phyloP scores from a whole-genome alignment of 1,139 yeast genomes.

The Hansenula sp. region DNA sequence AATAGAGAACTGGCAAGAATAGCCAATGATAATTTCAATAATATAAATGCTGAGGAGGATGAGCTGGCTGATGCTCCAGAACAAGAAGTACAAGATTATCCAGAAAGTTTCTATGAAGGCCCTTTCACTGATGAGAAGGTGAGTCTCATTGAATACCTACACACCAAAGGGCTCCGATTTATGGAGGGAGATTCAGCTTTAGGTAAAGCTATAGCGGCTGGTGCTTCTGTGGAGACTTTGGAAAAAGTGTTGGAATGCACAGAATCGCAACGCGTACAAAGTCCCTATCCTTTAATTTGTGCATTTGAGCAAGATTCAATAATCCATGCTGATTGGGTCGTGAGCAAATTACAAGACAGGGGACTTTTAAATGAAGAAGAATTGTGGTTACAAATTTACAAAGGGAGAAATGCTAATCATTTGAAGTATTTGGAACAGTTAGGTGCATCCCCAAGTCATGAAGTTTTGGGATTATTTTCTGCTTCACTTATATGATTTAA shows the following conservation, averaged over 20 bases:
- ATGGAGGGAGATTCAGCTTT: constrained; percentile 6
- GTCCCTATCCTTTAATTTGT: constrained; percentile 11
- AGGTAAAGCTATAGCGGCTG: constrained; percentile 5
- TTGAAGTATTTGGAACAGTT: constrained; percentile 9
- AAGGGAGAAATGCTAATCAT: constrained; percentile 1
- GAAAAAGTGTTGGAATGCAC: constrained; percentile 8
- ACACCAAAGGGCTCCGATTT: constrained; percentile 10
- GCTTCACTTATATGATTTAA: neutral
- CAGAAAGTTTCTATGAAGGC: constrained; percentile 10
- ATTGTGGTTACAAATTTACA: constrained; percentile 15
- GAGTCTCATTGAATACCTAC: constrained; percentile 7
- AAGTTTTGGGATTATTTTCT: constrained; percentile 9
- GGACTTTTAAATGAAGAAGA: constrained; percentile 10
- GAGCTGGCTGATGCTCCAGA: constrained; percentile 6
- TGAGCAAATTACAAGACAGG: constrained; percentile 4
- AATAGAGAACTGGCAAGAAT: constrained; percentile 15
- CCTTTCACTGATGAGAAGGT: constrained; percentile 6
- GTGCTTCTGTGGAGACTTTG: neutral
- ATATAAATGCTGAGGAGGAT: neutral
- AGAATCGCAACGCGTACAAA: constrained; percentile 3
- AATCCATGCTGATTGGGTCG: constrained; percentile 13
- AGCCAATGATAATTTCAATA: constrained; percentile 13
- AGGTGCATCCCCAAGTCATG: constrained; percentile 19
- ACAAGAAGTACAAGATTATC: constrained; percentile 13
- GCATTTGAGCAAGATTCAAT: constrained; percentile 8